phyloP scores from a whole-genome alignment of 2,329 filamentous ascomycete species.

The Byssoonygena ceratinophila region DNA sequence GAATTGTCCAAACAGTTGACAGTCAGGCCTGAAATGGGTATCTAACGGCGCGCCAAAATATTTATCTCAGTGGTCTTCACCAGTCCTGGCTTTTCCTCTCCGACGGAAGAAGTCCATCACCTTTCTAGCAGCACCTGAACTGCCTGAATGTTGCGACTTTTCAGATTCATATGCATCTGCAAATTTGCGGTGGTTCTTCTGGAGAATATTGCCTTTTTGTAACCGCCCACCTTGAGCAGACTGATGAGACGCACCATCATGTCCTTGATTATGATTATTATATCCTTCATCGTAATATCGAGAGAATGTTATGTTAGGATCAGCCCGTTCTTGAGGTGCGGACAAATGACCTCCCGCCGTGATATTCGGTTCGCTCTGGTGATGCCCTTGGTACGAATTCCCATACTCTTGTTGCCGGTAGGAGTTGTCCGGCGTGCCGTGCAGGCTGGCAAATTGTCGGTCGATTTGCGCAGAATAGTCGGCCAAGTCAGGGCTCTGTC shows the following conservation, averaged over 20 bases:
- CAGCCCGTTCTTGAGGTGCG: conserved; percentile 21
- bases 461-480: conserved; percentile 35
- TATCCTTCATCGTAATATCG: conserved; percentile 40
- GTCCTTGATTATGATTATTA: conserved; percentile 33
- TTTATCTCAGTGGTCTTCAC: conserved; percentile 33
- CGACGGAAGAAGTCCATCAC: conserved; percentile 98
- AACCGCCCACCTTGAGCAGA: conserved; percentile 34
- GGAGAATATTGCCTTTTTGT: conserved; percentile 49
- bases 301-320: conserved; percentile 27
- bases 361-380: conserved; percentile 26
- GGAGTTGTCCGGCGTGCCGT: conserved; percentile 26
- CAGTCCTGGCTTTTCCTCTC: conserved; percentile 62
- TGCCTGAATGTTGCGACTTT: conserved; percentile 60
- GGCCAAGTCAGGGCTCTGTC: conserved; percentile 20
- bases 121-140: conserved; percentile 73
- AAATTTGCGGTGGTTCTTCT: conserved; percentile 79
- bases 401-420: conserved; percentile 16
- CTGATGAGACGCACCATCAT: conserved; percentile 32
- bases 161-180: conserved; percentile 60
- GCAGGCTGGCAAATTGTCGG: conserved; percentile 33
- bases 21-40: not conserved
- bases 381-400: conserved; percentile 11
- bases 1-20: not conserved
- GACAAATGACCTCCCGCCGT: conserved; percentile 19
- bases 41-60: too few species aligned